Evolutionary conservation across 2,329 filamentous ascomycete species (phyloP).

Genomic region (Diplodia intermedia): DNA sequence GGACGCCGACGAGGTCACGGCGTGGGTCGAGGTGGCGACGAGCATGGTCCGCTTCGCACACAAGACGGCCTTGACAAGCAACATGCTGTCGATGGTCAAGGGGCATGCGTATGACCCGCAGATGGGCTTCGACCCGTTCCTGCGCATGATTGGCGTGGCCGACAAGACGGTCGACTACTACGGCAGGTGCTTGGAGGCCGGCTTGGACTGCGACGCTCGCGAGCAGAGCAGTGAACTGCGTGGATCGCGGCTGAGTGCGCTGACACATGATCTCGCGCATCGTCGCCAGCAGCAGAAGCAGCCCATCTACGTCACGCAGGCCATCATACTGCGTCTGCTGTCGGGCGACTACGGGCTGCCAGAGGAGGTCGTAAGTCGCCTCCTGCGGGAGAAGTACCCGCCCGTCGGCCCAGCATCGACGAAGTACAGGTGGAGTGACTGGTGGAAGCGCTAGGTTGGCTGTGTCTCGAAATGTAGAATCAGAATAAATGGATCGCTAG

Average conservation of each 20-base stretch:
- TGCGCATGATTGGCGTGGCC: neutral
- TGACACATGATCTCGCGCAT: neutral
- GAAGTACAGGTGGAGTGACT: neutral
- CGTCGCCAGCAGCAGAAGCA: neutral
- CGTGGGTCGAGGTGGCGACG: constrained; percentile 40
- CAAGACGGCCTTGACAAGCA: neutral
- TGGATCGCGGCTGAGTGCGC: neutral
- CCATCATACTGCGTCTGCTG: neutral
- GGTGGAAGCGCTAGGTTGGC: too few relatives aligned
- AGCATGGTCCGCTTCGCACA: constrained; percentile 16
- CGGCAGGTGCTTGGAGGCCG: neutral
- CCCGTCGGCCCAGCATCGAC: neutral
- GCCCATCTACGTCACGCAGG: neutral
- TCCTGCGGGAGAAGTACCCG: neutral
- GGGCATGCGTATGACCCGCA: neutral
- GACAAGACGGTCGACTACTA: constrained; percentile 14
- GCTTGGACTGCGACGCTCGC: neutral
- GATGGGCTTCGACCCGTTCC: neutral
- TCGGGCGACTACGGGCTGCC: neutral
- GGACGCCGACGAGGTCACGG: constrained; percentile 36
- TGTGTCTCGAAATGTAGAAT: too few relatives aligned
- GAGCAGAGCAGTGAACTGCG: neutral
- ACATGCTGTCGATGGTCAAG: constrained; percentile 1
- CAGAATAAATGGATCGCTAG: too few relatives aligned
- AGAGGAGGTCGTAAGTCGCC: neutral